Conservation (phyloP, 495 filamentous ascomycete species). For the Glutinoglossum americanum region DNA sequence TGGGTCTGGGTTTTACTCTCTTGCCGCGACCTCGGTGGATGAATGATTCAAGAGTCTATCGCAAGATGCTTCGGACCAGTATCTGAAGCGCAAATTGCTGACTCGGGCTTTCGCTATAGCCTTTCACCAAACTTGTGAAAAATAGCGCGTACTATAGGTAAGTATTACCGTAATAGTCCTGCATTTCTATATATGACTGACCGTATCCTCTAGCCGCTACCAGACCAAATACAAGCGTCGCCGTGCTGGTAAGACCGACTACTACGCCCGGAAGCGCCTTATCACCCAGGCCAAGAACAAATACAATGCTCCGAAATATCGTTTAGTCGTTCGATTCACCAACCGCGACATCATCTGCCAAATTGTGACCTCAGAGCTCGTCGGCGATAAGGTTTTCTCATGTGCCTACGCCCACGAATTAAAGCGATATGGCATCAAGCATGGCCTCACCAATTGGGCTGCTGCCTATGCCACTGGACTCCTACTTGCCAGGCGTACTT, state of each 20-base stretch:
- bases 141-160: conserved; percentile 94
- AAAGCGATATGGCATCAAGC: conserved; percentile 83
- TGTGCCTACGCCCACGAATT: conserved; percentile 96
- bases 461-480: conserved; percentile 94
- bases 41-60: conserved; percentile 13
- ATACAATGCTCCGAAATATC: conserved; percentile 99
- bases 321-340: conserved; percentile 99
- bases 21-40: background rate
- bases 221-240: conserved; percentile 99
- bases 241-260: conserved; percentile 95
- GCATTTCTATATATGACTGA: background rate
- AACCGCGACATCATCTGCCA: conserved; percentile 98
- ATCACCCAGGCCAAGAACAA: conserved; percentile 99
- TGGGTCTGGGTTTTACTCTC: background rate
- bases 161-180: conserved; percentile 16
- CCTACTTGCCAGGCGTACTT: conserved; percentile 83
- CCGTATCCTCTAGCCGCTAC: conserved; percentile 49
- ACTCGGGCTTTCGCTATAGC: conserved; percentile 54
- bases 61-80: conserved; percentile 89
- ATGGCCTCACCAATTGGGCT: conserved; percentile 99
- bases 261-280: conserved; percentile 98
- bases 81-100: conserved; percentile 99
- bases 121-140: conserved; percentile 92
- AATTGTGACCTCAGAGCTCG: conserved; percentile 91
- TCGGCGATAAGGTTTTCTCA: conserved; percentile 87